Evolutionary conservation across 768 basidiomycete genomes (phyloP), one percentile per base, ranked within the genome.

Genomic region (Xerocomellus amylosporus): DNA sequence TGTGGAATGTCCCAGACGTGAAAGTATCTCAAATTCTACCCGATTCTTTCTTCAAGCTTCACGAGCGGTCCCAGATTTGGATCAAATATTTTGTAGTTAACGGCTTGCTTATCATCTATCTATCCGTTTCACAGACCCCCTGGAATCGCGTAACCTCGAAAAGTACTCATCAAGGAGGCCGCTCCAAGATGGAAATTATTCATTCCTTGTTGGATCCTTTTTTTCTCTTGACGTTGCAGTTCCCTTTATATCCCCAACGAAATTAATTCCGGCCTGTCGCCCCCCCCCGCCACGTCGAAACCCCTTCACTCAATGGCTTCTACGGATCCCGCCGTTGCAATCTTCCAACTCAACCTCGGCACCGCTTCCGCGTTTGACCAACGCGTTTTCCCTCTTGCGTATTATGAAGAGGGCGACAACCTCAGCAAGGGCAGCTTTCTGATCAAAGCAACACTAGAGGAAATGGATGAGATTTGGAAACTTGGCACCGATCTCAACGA

Each of bases 331-430:
- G 4, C 57, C 5, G 24, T 37, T 15, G 44, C 36, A 8, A 41
- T 63, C 3, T 0, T 58, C 30, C 10, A 49, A 10, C 1, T 50
- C 19, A 15, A 46, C 6, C 55, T 60, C 14, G 58, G 62, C 5
- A 4, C 37, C 0, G 49, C 41, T 13, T 3, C 19, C 13, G 10
- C 4, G 2, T 61, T 12, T 14, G 48, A 51, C 5, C 10, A 19
- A 26, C 5, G 0, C 17, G 14, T 46, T 13, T 60, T 51, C 3
- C 60, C 60, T 41, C 40, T 39, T n/a, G 45, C 48, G 2, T 60
- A 61, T 14, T 20, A 60, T 20, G 26, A 33, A 0, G 9, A 12
- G 1, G 19, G 6, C 2, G 31, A 15, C 13, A 26, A 24, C 33
- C 0, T 62, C 20, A 22, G 0, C 20, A 61, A 43, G 22, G 59